These are phyloP conservation scores for Fraxinus platypoda DNA, from an alignment of 305 asterid species.

Conservation along the genomic window DNA sequence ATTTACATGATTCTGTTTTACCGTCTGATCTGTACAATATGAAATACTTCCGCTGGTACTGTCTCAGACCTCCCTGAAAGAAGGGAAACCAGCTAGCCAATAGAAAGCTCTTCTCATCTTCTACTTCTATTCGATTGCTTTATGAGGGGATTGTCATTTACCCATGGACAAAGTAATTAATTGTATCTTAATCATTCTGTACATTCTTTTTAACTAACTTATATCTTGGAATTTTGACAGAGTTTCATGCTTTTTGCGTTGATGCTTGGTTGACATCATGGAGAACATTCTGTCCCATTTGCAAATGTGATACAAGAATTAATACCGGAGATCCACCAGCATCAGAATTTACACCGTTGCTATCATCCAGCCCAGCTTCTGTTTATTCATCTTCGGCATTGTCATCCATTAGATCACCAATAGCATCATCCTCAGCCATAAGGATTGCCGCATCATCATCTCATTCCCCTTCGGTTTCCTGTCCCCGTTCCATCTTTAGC, in stretches of 20 bases:
- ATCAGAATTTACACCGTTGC: constrained; percentile 84
- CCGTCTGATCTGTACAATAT: not conserved
- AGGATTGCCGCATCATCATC: constrained; percentile 48
- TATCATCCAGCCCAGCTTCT: constrained; percentile 55
- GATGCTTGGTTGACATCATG: constrained; percentile 95
- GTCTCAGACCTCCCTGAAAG: not conserved
- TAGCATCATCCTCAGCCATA: constrained; percentile 62
- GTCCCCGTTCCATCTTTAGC: constrained; percentile 46
- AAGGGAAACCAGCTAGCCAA: not conserved
- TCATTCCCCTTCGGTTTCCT: constrained; percentile 45
- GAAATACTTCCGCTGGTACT: not conserved
- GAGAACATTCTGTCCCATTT: constrained; percentile 96
- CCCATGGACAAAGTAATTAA: not conserved
- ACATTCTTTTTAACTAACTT: constrained; percentile 5
- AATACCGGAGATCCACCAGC: constrained; percentile 73
- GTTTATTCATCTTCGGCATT: constrained; percentile 40
- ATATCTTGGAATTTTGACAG: constrained; percentile 34
- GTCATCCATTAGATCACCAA: constrained; percentile 62
- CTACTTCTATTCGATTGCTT: not conserved
- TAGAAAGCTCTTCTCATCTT: not conserved
- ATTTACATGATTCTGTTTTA: constrained; percentile 2
- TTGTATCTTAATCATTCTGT: not conserved
- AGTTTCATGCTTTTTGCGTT: constrained; percentile 80
- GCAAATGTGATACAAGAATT: constrained; percentile 90
- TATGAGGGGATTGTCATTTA: not conserved